These are phyloP conservation scores for Talaromyces sp. DNA, from an alignment of 2,329 filamentous ascomycete genomes.

Conservation along the genomic window DNA sequence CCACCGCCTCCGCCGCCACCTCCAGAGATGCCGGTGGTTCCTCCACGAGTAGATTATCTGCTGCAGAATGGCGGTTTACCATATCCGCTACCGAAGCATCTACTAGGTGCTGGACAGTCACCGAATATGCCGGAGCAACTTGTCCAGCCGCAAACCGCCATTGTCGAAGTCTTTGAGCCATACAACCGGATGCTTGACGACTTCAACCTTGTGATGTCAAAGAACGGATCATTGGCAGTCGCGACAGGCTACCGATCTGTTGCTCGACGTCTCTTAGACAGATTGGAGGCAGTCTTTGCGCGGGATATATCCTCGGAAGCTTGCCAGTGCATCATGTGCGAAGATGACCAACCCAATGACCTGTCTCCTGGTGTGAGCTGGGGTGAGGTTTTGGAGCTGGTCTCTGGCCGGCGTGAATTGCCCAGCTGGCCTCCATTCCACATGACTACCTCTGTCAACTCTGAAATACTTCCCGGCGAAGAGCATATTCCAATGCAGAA, in stretches of 20 bases:
- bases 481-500: slow-evolving; percentile 61
- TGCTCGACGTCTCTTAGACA: slow-evolving; percentile 81
- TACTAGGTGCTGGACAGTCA: slow-evolving; percentile 53
- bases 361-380: slow-evolving; percentile 67
- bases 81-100: slow-evolving; percentile 64
- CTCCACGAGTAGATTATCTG: slow-evolving; percentile 84
- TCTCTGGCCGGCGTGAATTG: slow-evolving; percentile 79
- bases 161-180: slow-evolving; percentile 71
- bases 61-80: slow-evolving; percentile 80
- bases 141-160: slow-evolving; percentile 60
- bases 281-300: slow-evolving; percentile 89
- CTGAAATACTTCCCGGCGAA: slow-evolving; percentile 50
- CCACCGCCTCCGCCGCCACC: slow-evolving; percentile 72
- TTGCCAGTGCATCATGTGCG: slow-evolving; percentile 83
- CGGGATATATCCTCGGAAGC: slow-evolving; percentile 80
- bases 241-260: slow-evolving; percentile 93
- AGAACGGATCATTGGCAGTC: slow-evolving; percentile 84
- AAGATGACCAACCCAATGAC: slow-evolving; percentile 54
- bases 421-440: slow-evolving; percentile 86
- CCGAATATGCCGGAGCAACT: slow-evolving; percentile 51
- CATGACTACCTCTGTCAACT: slow-evolving; percentile 53
- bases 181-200: slow-evolving; percentile 80
- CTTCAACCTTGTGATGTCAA: slow-evolving; percentile 73
- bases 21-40: slow-evolving; percentile 58
- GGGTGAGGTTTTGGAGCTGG: slow-evolving; percentile 91